A percentile compares a stretch with the other conserved stretches of the same genome.
Evolutionary conservation across 2,329 filamentous ascomycete species (phyloP).

Genomic region (Epichloe baconii): DNA sequence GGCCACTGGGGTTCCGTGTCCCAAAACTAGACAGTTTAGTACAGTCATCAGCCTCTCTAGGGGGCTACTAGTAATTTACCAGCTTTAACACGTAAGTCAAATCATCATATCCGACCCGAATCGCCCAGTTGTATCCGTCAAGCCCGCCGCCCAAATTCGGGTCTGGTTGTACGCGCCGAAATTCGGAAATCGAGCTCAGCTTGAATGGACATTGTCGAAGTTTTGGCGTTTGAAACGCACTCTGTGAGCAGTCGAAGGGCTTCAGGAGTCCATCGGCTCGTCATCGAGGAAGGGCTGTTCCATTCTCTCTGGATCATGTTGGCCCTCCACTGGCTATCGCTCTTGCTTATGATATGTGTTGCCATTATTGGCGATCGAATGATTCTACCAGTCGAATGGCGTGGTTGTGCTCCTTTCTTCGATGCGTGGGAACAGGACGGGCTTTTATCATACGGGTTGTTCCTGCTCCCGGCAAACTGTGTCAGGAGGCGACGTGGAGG

Average conservation of each 20-base stretch:
- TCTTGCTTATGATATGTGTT: too few species aligned
- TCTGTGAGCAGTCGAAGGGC: not conserved
- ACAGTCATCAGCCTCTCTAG: not conserved
- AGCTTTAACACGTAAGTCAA: not conserved
- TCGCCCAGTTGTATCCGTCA: slow-evolving; percentile 2
- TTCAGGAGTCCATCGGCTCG: too few species aligned
- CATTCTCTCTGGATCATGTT: too few species aligned
- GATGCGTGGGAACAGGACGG: too few species aligned
- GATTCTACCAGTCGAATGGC: too few species aligned
- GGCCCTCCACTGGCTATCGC: too few species aligned
- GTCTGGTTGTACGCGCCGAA: not conserved
- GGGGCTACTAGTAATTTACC: not conserved
- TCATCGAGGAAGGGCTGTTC: too few species aligned
- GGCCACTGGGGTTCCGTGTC: not conserved
- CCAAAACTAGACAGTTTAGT: not conserved
- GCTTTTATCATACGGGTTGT: too few species aligned
- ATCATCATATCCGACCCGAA: not conserved
- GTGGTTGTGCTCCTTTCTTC: too few species aligned
- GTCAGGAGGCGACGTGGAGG: too few species aligned
- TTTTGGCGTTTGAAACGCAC: not conserved
- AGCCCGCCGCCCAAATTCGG: not conserved
- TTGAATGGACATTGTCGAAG: not conserved
- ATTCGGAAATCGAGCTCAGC: not conserved
- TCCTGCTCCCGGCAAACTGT: too few species aligned
- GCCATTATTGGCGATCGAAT: too few species aligned